These are phyloP conservation scores for Phytophthora idaei DNA, from an alignment of 352 stramenopile species.

Conservation along the genomic window DNA sequence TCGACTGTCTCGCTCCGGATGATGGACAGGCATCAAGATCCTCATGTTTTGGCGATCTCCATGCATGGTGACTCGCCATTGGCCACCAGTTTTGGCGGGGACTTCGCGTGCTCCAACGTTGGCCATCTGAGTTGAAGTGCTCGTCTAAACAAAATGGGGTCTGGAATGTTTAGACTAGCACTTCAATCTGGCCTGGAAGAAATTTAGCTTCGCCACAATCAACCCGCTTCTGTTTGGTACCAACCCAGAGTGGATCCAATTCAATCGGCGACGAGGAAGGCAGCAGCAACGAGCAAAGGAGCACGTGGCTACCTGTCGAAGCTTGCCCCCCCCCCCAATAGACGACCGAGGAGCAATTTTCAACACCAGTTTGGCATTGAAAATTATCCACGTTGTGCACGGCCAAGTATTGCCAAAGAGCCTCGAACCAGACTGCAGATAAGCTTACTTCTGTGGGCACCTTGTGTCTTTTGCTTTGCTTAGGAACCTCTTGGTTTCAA, in stretches of 20 bases:
- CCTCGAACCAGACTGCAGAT: too few species aligned
- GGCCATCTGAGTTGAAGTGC: conserved; percentile 26
- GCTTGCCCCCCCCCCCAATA: too few species aligned
- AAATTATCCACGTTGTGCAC: not conserved
- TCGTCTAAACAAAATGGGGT: conserved; percentile 30
- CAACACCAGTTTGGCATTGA: too few species aligned
- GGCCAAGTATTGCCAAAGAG: not conserved
- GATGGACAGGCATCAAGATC: conserved; percentile 4
- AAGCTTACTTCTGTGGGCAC: too few species aligned
- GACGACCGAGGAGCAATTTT: too few species aligned
- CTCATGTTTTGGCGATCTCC: conserved; percentile 6
- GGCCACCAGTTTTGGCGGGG: not conserved
- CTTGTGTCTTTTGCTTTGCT: too few species aligned
- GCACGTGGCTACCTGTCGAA: too few species aligned
- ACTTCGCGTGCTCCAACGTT: not conserved
- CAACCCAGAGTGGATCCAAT: not conserved
- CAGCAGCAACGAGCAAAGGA: too few species aligned
- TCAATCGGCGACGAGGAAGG: too few species aligned
- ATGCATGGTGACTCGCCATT: too few species aligned
- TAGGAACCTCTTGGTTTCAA: not conserved
- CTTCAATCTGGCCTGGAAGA: conserved; percentile 22
- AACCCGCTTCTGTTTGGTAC: not conserved
- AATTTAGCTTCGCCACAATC: conserved; percentile 23
- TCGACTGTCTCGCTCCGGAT: conserved; percentile 30
- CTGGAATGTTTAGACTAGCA: conserved; percentile 26